Evolutionary conservation across 768 basidiomycete species (phyloP), one percentile per base, ranked within the genome.

Genomic region (Amanita fuliginea): DNA sequence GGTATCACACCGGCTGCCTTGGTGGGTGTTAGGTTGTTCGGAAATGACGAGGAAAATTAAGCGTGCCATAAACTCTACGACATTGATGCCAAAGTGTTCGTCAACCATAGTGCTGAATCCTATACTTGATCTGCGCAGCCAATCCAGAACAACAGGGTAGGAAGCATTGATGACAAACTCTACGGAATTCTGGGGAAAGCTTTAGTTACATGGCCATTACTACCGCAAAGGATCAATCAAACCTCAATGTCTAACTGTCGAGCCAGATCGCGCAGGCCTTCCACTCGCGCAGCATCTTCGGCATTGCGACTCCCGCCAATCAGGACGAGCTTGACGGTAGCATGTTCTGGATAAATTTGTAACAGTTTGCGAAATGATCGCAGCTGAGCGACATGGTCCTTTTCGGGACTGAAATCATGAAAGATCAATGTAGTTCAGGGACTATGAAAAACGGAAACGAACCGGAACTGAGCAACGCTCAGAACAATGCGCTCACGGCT

Each of bases 31-130:
- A 51, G 42, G 36, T 13, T 26, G 11, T 22, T 13, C 9, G 13
- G 36, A 35, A 22, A 26, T 14, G 13, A 51, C 14, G 13, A 41
- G 18, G 14, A n/a, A 46, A 42, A 8, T 14, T 4, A 63, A 77
- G 19, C 35, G 55, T 43, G 88, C 94, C 94, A 98, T 95, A 57
- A 88, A 95, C 63, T 99, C 95, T 6, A 99, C 95, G 33, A 99
- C 75, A 57, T 93, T 96, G 62, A 99, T 98, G 2, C 96, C 95
- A 54, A 98, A 99, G 62, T 99, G 95, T 64, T 99, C 95, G 59
- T 98, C 93, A 0, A 92, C 77, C 95, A 99, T 99, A 11, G 95
- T 96, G 59, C 89, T 94, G 21, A 98, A 61, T 0, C 95, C 94
- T 13, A 97, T 74, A 53, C 83, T 86, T 1, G 92, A 80, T 40